Evolutionary conservation across 225 moss, liverwort and hornwort species (phyloP), one percentile per base, ranked within the genome.

Genomic region (Thuidium tamariscinum): DNA sequence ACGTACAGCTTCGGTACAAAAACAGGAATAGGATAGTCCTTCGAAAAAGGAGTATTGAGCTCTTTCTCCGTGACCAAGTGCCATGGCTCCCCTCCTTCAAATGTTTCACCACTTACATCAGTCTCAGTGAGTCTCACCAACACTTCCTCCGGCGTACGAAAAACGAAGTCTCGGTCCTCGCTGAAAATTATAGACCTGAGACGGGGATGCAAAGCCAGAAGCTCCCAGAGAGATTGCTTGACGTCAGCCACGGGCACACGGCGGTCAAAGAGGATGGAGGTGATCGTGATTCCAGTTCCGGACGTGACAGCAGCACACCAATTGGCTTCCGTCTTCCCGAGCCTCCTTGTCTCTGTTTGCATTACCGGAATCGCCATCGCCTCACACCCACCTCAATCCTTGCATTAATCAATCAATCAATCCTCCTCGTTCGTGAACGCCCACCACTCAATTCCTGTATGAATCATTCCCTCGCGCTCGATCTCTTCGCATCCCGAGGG

Each of bases 241-340:
- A 92, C 73, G 32, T 82, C 84, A 18, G 42, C 65, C 78, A 76
- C 52, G 17, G 89, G 82, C 56, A 92, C 68, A 17, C 75, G 86
- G 27, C 84, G 74, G 13, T 86, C 82, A 27, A 93, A 93, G 12
- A 93, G 86, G 25, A 92, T 84, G 29, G 90, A 86, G 5, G 82
- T 84, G 55, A 93, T 86, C 23, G 92, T 88, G 32, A 88, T 89
- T 42, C 93, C 93, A 34, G 93, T 93, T 36, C 93, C 93, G 4
- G 78, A 79, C 18, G 88, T 62, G 48, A 89, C 82, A 9, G 89
- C 92, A 3, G 88, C 85, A 41, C 89, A 79, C 92, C 92, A 93
- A 82, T 92, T 93, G 29, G 82, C 16, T 70, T 93, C 93, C 46
- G 93, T 84, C 36, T 60, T 90, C 11, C 92, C 92, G 15, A 93